Evolutionary conservation across 1,284 basidiomycete genomes (phyloP).

Genomic region (Tilletia indica): DNA sequence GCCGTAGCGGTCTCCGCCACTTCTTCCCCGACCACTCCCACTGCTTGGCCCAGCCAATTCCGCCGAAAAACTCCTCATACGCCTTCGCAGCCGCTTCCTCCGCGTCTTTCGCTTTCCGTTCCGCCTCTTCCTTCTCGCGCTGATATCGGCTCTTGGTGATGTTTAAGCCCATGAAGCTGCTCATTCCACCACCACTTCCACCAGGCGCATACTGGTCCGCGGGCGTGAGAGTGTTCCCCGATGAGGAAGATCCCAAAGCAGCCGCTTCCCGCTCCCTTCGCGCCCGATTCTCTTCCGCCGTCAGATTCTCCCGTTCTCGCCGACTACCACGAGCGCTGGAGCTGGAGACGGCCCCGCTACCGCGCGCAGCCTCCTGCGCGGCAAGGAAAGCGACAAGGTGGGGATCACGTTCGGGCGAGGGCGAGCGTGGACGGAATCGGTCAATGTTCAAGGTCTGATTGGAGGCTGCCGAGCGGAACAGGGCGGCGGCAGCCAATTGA

Average conservation of each 20-base stretch:
- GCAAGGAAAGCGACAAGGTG: conserved; percentile 10
- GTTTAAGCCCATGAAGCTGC: neutral
- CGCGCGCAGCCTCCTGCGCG: neutral
- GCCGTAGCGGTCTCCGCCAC: neutral
- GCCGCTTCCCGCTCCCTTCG: neutral
- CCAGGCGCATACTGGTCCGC: neutral
- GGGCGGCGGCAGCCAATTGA: neutral
- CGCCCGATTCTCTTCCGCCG: conserved; percentile 11
- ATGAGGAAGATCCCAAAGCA: neutral
- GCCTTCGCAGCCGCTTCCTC: conserved; percentile 37
- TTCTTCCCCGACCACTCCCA: conserved; percentile 26
- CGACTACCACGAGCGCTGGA: neutral
- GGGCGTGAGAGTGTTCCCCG: neutral
- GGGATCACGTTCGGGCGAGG: conserved; percentile 1
- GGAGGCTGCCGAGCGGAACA: neutral
- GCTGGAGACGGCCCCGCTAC: neutral
- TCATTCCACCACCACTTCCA: neutral
- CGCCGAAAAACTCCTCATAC: conserved; percentile 42
- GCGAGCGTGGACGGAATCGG: conserved; percentile 10
- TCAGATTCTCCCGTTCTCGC: neutral
- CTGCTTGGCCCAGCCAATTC: conserved; percentile 45
- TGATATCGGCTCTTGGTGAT: conserved; percentile 38
- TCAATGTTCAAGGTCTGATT: conserved; percentile 15
- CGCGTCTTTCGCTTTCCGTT: conserved; percentile 37
- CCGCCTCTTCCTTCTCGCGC: conserved; percentile 42